Conservation (phyloP, 2,329 filamentous ascomycete species). For the Phialophora chinensis region DNA sequence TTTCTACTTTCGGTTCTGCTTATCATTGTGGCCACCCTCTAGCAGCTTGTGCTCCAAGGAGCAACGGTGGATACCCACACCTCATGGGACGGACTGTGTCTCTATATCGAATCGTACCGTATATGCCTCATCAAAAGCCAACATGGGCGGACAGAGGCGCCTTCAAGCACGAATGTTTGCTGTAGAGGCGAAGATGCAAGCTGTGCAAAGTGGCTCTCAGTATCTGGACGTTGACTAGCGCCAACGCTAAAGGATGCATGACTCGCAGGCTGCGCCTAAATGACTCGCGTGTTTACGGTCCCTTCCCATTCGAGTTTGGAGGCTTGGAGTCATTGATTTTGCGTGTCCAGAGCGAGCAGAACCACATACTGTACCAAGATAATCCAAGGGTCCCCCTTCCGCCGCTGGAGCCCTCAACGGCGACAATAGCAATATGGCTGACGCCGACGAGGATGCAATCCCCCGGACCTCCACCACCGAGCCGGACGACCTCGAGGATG, state of each 20-base stretch:
- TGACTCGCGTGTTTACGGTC: conserved; percentile 12
- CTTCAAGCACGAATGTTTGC: too few relatives aligned
- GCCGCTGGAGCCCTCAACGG: not conserved
- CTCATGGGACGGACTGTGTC: too few relatives aligned
- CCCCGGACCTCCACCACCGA: conserved; percentile 37
- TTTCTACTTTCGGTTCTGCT: too few relatives aligned
- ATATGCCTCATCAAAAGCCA: too few relatives aligned
- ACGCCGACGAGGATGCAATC: conserved; percentile 52
- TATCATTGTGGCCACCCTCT: too few relatives aligned
- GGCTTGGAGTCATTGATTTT: conserved; percentile 1
- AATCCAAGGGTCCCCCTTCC: too few relatives aligned
- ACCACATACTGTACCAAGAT: not conserved
- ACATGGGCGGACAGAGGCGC: too few relatives aligned
- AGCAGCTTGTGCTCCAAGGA: too few relatives aligned
- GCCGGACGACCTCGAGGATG: conserved; percentile 75
- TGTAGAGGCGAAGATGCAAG: too few relatives aligned
- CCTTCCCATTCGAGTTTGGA: not conserved
- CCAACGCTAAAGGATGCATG: not conserved
- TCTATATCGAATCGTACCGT: too few relatives aligned
- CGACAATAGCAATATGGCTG: conserved; percentile 45
- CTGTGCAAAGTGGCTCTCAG: too few relatives aligned
- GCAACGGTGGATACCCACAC: too few relatives aligned
- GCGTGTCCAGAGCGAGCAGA: not conserved
- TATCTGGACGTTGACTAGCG: not conserved
- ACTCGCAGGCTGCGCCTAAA: not conserved